Conservation (phyloP, 805 yeast genomes). For the Wickerhamomyces tratensis region DNA sequence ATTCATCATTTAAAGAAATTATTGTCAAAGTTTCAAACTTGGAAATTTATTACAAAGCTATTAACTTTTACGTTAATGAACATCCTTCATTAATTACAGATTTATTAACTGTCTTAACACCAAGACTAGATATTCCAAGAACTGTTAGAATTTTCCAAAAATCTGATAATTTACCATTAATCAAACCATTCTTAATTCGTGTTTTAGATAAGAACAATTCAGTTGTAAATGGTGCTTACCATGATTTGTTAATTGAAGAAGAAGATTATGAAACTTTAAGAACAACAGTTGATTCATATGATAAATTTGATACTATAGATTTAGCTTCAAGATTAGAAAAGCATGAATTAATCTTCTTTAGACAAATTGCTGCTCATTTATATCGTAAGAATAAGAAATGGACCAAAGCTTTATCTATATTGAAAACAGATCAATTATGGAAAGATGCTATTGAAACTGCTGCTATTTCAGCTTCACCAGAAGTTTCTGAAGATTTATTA, state of each 20-base stretch:
- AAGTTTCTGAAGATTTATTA: slow-evolving; percentile 81
- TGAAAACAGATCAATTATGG: slow-evolving; percentile 92
- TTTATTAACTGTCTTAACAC: slow-evolving; percentile 70
- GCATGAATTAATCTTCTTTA: slow-evolving; percentile 84
- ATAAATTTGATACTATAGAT: slow-evolving; percentile 86
- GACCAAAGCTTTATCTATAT: slow-evolving; percentile 77
- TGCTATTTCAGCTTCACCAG: slow-evolving; percentile 64
- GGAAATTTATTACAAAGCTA: slow-evolving; percentile 95
- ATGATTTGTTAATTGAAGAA: slow-evolving; percentile 90
- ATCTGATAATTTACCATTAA: slow-evolving; percentile 92
- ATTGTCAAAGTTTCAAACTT: slow-evolving; percentile 90
- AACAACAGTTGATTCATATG: slow-evolving; percentile 79
- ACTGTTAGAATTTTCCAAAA: slow-evolving; percentile 91
- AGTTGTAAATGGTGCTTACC: slow-evolving; percentile 91
- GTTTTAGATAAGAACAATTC: slow-evolving; percentile 86
- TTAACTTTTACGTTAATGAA: slow-evolving; percentile 85
- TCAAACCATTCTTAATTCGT: slow-evolving; percentile 88
- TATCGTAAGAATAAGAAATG: slow-evolving; percentile 93
- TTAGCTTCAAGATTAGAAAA: slow-evolving; percentile 89
- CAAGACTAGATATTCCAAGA: slow-evolving; percentile 89
- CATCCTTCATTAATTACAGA: slow-evolving; percentile 89
- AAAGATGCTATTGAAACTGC: slow-evolving; percentile 90
- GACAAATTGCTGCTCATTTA: slow-evolving; percentile 91
- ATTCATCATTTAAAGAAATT: slow-evolving; percentile 87
- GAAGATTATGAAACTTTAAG: slow-evolving; percentile 88